Evolutionary conservation across 192 early-diverging fungal species (phyloP), one percentile per base, ranked within the genome.

Genomic region (Coemansia pectinata): DNA sequence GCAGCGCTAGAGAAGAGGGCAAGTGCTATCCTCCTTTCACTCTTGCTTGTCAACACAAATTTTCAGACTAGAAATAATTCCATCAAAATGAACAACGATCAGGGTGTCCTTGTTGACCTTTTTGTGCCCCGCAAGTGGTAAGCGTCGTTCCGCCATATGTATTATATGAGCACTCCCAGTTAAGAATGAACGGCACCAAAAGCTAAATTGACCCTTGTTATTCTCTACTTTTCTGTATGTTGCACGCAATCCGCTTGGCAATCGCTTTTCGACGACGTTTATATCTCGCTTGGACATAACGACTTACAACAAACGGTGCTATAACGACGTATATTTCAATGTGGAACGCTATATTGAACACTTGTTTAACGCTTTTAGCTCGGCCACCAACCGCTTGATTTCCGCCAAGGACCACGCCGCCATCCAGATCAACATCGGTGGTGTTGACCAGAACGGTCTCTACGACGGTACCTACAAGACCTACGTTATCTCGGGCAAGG

Each of bases 331-430:
- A 4, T 29, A 29, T 27, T 53, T 53, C 23, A 23, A 23, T 29
- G 21, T 53, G 50, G 50, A 29, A 29, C 45, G 25, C 12, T 25
- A 1, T 52, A 27, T 29, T 21, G n/a, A 41, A 41, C 9, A 12
- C 8, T 41, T 48, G 19, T 17, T 48, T 48, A 19, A 19, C n/a
- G 7, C 45, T 48, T 79, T 36, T 78, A 79, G 93, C 94, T 96
- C 96, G 59, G 96, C 95, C 84, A 99, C 96, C 79, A 94, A 94
- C 87, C 95, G 97, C 80, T 89, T 99, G 65, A 97, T 99, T 85
- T 91, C 87, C 73, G 92, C 97, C 87, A 97, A 98, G 91, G 97
- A 99, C 87, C 97, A 99, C 88, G 92, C 96, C 61, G 90, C 95
- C 38, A 92, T 99, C 86, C 97, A 98, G 87, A 89, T 99, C 90